Conservation (phyloP, 106 monocot genomes). For the Acorus calamus region DNA sequence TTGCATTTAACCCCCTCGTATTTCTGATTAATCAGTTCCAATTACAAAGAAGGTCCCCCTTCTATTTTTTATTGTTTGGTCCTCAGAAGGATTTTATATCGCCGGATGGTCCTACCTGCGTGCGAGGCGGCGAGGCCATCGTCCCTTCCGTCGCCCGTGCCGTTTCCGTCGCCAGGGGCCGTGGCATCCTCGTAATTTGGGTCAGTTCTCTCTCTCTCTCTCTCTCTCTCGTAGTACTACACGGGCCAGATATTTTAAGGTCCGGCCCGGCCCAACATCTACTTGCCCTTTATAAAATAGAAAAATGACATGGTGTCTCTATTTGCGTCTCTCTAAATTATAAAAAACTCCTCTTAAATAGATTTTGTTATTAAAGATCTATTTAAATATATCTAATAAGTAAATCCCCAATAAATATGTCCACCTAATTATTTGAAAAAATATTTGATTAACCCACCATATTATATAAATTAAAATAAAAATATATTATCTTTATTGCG, state of each 20-base stretch:
- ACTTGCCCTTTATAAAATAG: neutral
- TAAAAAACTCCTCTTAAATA: too few relatives aligned
- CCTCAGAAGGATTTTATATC: constrained; percentile 82
- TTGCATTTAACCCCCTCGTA: neutral
- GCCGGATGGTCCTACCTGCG: constrained; percentile 47
- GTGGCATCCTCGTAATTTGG: constrained; percentile 69
- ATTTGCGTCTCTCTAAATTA: too few relatives aligned
- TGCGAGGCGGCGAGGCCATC: constrained; percentile 46
- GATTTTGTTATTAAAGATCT: too few relatives aligned
- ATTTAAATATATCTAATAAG: too few relatives aligned
- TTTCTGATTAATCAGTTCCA: neutral
- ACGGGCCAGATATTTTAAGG: neutral
- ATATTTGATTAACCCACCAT: too few relatives aligned
- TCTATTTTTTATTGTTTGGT: neutral
- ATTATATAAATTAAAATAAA: too few relatives aligned
- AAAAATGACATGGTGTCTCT: neutral
- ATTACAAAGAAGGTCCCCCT: too few relatives aligned
- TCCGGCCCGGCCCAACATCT: neutral
- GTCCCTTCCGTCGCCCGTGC: constrained; percentile 59
- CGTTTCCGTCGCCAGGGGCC: constrained; percentile 52
- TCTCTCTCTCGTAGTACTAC: neutral
- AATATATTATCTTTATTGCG: too few relatives aligned
- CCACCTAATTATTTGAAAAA: too few relatives aligned
- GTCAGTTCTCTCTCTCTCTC: constrained; percentile 18
- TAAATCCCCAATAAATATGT: too few relatives aligned